These are phyloP conservation scores for Exidia glandulosa DNA, from an alignment of 768 basidiomycete species.

Conservation along the genomic window DNA sequence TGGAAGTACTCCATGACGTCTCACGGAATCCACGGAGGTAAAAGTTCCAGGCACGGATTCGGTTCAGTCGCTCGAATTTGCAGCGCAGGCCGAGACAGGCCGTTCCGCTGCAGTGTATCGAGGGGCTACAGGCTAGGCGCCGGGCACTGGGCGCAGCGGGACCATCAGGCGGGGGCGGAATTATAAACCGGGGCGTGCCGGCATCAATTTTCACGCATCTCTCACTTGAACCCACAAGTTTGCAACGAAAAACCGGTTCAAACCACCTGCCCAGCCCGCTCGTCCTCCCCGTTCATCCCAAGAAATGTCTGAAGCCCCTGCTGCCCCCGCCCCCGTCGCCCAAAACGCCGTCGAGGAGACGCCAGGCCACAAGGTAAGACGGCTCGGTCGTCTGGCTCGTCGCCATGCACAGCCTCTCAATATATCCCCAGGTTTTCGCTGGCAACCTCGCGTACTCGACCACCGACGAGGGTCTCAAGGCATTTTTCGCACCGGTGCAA, in stretches of 20 bases:
- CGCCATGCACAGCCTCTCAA: constrained; percentile 5
- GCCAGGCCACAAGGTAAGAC: constrained; percentile 65
- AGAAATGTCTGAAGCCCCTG: constrained; percentile 83
- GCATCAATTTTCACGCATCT: not conserved
- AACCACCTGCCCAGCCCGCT: constrained; percentile 49
- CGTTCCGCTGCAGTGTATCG: no score
- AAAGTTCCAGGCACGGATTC: no score
- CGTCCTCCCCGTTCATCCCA: constrained; percentile 20
- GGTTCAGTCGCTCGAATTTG: no score
- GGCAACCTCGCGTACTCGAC: constrained; percentile 93
- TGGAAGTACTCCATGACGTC: constrained; percentile 73
- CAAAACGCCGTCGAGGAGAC: constrained; percentile 76
- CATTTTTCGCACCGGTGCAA: constrained; percentile 82
- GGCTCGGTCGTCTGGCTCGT: constrained; percentile 13
- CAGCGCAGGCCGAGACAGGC: no score
- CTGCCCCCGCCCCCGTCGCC: constrained; percentile 52
- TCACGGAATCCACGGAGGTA: not conserved
- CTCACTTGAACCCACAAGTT: constrained; percentile 62
- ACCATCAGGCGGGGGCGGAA: no score
- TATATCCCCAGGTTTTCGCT: constrained; percentile 63
- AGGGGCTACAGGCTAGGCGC: no score
- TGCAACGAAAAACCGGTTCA: constrained; percentile 78
- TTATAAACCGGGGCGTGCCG: not conserved
- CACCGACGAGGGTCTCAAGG: constrained; percentile 89
- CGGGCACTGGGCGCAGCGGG: no score